Evolutionary conservation across 805 yeast genomes (phyloP), one percentile per base, ranked within the genome.

Genomic region (Candida quercuum): DNA sequence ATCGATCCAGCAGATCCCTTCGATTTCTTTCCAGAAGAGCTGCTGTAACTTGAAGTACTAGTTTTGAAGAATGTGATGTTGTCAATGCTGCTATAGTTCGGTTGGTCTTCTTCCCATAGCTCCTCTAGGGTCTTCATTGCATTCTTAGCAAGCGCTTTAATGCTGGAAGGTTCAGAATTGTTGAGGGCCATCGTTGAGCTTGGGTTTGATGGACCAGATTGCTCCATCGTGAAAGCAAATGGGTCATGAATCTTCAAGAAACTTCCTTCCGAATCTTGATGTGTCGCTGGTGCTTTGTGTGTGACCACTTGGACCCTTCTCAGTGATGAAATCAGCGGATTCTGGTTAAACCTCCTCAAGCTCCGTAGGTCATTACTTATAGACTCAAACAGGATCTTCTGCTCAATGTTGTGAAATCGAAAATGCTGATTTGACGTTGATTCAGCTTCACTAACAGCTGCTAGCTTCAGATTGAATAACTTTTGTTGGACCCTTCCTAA

Each of bases 401-500:
- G 53, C 16, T 50, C 46, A 20, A 50, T 35, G 21, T 39, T 49
- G 16, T 38, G 22, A 28, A 49, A 51, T 5, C 32, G 30, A n/a
- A n/a, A n/a, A n/a, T n/a, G n/a, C n/a, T n/a, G n/a, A n/a, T 5
- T 14, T 20, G 15, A 3, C 16, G 15, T 13, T 17, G 21, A 27
- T 38, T 33, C 30, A 2, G 30, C n/a, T 3, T 37, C 21, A 12
- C 38, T 38, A 3, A 42, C 43, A 10, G 40, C 40, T 15, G 29
- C 37, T 8, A 36, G 43, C 25, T 43, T 40, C 21, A 52, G 11
- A 8, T 37, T 41, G 17, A 47, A 47, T 22, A 52, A 28, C 21
- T 46, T 42, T 20, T 47, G 54, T 24, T 52, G 57, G 19, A 51
- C 51, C 35, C 57, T 43, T 2, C 56, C 56, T 18, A 37, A 16